Conservation (phyloP, 2,329 filamentous ascomycete species). For the Phialocephala subalpina region DNA sequence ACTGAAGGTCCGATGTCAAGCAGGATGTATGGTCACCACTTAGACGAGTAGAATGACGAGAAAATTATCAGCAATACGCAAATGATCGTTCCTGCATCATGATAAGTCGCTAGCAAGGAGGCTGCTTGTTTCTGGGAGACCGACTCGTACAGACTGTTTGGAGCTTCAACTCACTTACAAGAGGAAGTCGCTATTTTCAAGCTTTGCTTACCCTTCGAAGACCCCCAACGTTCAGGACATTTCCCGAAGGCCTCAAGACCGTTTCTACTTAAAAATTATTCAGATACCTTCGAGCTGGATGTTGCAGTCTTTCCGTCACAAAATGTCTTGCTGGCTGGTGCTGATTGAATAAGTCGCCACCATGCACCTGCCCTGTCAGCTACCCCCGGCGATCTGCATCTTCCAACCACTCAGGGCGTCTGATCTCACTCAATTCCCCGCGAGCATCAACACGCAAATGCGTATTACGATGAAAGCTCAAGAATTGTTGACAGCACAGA, state of each 20-base stretch:
- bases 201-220: too few relatives aligned
- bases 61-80: background rate
- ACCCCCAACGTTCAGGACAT: too few relatives aligned
- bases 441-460: conserved; percentile 1
- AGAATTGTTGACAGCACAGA: background rate
- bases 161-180: too few relatives aligned
- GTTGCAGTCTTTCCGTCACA: too few relatives aligned
- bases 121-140: background rate
- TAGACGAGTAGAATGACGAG: too few relatives aligned
- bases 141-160: too few relatives aligned
- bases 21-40: too few relatives aligned
- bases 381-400: background rate
- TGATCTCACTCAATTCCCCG: background rate
- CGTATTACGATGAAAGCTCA: background rate
- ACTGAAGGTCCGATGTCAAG: too few relatives aligned
- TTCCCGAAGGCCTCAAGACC: too few relatives aligned
- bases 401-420: background rate
- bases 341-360: background rate
- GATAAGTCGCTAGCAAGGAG: background rate
- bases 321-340: background rate
- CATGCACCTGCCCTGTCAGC: background rate
- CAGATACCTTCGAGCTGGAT: background rate
- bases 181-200: too few relatives aligned
- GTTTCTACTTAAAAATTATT: too few relatives aligned
- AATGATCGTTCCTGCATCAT: conserved; percentile 2